These are phyloP conservation scores for Monilinia laxa DNA, from an alignment of 2,329 filamentous ascomycete genomes.

Conservation along the genomic window DNA sequence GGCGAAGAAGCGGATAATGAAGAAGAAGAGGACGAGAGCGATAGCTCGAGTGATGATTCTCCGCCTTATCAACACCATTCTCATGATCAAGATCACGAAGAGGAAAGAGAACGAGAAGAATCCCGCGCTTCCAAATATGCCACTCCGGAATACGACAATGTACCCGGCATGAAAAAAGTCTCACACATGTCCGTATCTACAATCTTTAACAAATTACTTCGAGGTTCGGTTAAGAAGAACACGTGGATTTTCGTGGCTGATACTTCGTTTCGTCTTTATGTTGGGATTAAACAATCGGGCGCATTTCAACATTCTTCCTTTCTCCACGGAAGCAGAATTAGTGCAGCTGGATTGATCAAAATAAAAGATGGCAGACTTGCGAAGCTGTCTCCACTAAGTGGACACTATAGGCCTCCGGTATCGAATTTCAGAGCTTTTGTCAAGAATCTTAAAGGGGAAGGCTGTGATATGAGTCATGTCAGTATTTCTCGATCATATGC, in stretches of 20 bases:
- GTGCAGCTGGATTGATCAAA: conserved; percentile 80
- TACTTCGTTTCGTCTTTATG: conserved; percentile 79
- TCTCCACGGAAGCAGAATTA: conserved; percentile 76
- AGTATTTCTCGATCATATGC: conserved; percentile 80
- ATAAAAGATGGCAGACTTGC: conserved; percentile 78
- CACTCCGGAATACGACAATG: conserved; percentile 60
- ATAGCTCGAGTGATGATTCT: not conserved
- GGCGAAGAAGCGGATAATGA: conserved; percentile 34
- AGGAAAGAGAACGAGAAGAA: conserved; percentile 50
- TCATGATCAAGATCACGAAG: conserved; percentile 34
- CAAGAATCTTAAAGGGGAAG: conserved; percentile 65
- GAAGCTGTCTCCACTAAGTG: conserved; percentile 68
- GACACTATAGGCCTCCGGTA: conserved; percentile 78
- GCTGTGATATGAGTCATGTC: conserved; percentile 76
- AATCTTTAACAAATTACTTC: conserved; percentile 74
- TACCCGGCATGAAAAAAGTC: conserved; percentile 59
- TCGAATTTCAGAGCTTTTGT: conserved; percentile 83
- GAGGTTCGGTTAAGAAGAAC: conserved; percentile 78
- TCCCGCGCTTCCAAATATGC: conserved; percentile 64
- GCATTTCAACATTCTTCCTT: conserved; percentile 92
- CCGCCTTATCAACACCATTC: conserved; percentile 9
- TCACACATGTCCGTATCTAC: conserved; percentile 69
- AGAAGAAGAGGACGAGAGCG: not conserved
- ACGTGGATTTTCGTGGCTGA: conserved; percentile 95
- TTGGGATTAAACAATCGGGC: conserved; percentile 86